Evolutionary conservation across 176 grass and related monocot species (phyloP).

Genomic region (Carex parvula): DNA sequence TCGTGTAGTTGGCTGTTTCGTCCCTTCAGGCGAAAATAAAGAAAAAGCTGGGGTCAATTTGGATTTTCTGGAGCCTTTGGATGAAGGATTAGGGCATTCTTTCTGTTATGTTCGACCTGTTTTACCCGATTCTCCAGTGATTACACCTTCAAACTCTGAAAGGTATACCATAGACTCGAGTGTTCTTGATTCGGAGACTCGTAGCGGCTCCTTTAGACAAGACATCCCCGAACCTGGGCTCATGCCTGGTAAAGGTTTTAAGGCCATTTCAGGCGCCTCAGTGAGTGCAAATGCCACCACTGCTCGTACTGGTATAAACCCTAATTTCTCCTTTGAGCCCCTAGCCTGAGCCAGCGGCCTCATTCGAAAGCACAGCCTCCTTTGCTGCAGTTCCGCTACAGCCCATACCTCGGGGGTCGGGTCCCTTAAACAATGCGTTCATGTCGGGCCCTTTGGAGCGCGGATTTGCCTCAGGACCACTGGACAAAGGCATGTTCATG

Average conservation of each 20-base stretch:
- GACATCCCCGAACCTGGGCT: slow-evolving; percentile 38
- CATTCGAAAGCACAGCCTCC: slow-evolving; percentile 78
- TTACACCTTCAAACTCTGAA: slow-evolving; percentile 79
- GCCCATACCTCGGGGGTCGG: slow-evolving; percentile 63
- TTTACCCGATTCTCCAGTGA: slow-evolving; percentile 54
- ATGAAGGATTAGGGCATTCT: slow-evolving; percentile 84
- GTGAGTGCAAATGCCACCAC: slow-evolving; percentile 81
- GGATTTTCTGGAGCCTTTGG: slow-evolving; percentile 72
- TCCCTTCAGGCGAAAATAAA: slow-evolving; percentile 40
- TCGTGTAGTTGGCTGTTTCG: slow-evolving; percentile 82
- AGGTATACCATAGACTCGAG: slow-evolving; percentile 79
- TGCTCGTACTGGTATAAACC: slow-evolving; percentile 55
- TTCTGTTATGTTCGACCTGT: slow-evolving; percentile 84
- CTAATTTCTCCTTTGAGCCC: slow-evolving; percentile 44
- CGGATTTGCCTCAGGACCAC: slow-evolving; percentile 69
- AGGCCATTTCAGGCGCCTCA: slow-evolving; percentile 77
- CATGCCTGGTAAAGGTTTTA: slow-evolving; percentile 53
- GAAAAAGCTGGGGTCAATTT: slow-evolving; percentile 59
- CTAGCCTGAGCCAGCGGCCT: slow-evolving; percentile 59
- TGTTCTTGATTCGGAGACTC: slow-evolving; percentile 67
- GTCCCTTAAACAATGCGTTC: slow-evolving; percentile 59
- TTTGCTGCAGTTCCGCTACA: slow-evolving; percentile 73
- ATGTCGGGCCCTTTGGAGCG: slow-evolving; percentile 82
- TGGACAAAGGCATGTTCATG: slow-evolving; percentile 84
- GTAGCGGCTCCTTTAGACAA: slow-evolving; percentile 63